These are phyloP conservation scores for Gentiana dahurica DNA, from an alignment of 257 asterid species.

Conservation along the genomic window DNA sequence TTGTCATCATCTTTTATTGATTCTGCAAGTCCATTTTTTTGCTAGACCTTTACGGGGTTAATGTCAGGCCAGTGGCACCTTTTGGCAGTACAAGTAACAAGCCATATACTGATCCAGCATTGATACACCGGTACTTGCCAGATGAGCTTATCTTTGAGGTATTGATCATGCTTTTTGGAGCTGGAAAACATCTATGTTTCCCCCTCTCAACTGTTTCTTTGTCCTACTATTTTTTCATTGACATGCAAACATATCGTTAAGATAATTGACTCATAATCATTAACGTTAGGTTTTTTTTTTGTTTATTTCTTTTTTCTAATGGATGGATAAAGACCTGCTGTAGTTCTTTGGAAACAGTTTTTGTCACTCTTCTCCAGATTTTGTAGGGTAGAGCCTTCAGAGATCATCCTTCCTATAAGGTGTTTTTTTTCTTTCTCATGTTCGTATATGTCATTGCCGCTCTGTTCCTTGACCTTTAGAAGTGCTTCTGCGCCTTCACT, in stretches of 20 bases:
- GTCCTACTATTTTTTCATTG: background rate
- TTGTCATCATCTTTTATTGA: background rate
- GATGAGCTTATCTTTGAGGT: conserved; percentile 94
- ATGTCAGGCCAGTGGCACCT: conserved; percentile 82
- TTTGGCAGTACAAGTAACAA: conserved; percentile 58
- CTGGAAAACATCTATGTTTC: background rate
- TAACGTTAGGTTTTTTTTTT: background rate
- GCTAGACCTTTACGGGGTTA: conserved; percentile 83
- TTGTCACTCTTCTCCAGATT: too few species aligned
- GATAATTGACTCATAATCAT: too few species aligned
- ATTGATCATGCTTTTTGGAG: conserved; percentile 4
- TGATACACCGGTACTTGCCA: conserved; percentile 68
- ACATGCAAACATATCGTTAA: background rate
- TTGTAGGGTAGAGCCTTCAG: too few species aligned
- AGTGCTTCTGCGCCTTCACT: too few species aligned
- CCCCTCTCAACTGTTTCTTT: background rate
- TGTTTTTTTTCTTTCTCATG: too few species aligned
- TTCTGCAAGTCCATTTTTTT: background rate
- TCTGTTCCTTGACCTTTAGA: too few species aligned
- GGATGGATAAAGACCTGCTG: too few species aligned
- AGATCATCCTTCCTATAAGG: too few species aligned
- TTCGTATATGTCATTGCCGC: too few species aligned
- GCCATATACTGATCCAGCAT: conserved; percentile 48
- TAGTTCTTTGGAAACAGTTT: too few species aligned
- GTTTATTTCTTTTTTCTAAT: too few species aligned